These are phyloP conservation scores for Actinomortierella ambigua DNA, from an alignment of 371 early-diverging fungal species.

Conservation along the genomic window DNA sequence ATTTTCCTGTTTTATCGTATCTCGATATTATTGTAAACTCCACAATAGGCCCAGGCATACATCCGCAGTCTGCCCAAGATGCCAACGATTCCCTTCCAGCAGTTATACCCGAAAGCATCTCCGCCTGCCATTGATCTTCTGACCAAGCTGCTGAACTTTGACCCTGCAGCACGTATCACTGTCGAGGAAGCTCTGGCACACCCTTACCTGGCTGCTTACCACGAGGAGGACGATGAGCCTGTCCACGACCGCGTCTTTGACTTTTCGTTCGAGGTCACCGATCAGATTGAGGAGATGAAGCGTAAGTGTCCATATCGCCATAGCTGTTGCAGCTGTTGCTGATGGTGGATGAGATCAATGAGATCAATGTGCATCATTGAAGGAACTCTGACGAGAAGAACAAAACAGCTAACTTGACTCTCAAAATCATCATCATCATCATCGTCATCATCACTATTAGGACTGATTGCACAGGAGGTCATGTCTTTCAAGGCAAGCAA, in stretches of 20 bases:
- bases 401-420: no score
- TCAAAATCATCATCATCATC: no score
- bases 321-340: not conserved
- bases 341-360: not conserved
- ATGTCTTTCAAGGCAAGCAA: slow-evolving; percentile 64
- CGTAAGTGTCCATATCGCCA: slow-evolving; percentile 51
- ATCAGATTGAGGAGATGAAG: slow-evolving; percentile 88
- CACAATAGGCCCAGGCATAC: slow-evolving; percentile 88
- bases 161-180: slow-evolving; percentile 82
- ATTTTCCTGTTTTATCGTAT: not conserved
- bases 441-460: no score
- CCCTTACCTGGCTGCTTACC: slow-evolving; percentile 78
- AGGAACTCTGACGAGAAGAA: no score
- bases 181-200: slow-evolving; percentile 84
- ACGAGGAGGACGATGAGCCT: slow-evolving; percentile 81
- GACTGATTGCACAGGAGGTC: slow-evolving; percentile 90
- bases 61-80: slow-evolving; percentile 89
- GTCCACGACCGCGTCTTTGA: slow-evolving; percentile 78
- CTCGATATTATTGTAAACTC: no score
- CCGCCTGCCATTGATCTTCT: slow-evolving; percentile 81
- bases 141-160: slow-evolving; percentile 78
- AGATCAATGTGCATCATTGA: no score
- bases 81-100: slow-evolving; percentile 87
- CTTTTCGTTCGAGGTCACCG: slow-evolving; percentile 91
- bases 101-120: slow-evolving; percentile 77